phyloP scores from a whole-genome alignment of 2,329 filamentous ascomycete genomes.

The Aspergillus ruber region DNA sequence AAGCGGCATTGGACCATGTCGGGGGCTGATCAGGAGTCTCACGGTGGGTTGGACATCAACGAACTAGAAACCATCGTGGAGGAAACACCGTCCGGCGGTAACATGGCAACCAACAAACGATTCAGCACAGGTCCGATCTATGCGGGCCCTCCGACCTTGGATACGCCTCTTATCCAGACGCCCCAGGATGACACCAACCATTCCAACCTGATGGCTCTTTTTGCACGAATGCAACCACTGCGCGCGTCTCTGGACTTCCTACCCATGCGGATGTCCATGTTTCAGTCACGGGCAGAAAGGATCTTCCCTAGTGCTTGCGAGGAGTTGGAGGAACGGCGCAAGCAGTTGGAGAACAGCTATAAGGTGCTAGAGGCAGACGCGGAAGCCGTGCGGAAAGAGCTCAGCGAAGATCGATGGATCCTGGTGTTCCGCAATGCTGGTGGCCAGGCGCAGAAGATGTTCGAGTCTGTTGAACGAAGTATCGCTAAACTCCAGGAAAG shows the following conservation, averaged over 20 bases:
- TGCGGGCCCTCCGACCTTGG: slow-evolving; percentile 41
- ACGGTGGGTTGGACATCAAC: slow-evolving; percentile 64
- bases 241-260: slow-evolving; percentile 90
- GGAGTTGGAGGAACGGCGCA: slow-evolving; percentile 71
- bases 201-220: slow-evolving; percentile 78
- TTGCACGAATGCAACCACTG: slow-evolving; percentile 91
- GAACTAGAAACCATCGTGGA: slow-evolving; percentile 92
- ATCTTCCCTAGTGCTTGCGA: slow-evolving; percentile 87
- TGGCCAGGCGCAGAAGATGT: slow-evolving; percentile 91
- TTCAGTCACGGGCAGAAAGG: slow-evolving; percentile 67
- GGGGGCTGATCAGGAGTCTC: slow-evolving; percentile 49
- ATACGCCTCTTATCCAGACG: slow-evolving; percentile 37
- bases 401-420: slow-evolving; percentile 94
- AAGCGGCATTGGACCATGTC: slow-evolving; percentile 72
- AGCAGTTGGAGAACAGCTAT: slow-evolving; percentile 74
- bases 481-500: slow-evolving; percentile 74
- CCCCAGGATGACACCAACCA: slow-evolving; percentile 78
- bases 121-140: slow-evolving; percentile 61
- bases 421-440: slow-evolving; percentile 91
- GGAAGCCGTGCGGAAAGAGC: slow-evolving; percentile 77
- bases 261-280: slow-evolving; percentile 86
- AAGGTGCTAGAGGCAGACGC: slow-evolving; percentile 84
- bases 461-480: slow-evolving; percentile 86
- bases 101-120: slow-evolving; percentile 53
- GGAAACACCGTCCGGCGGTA: slow-evolving; percentile 60